Conservation (phyloP, 192 early-diverging fungal species). For the Dispira parvispora region DNA sequence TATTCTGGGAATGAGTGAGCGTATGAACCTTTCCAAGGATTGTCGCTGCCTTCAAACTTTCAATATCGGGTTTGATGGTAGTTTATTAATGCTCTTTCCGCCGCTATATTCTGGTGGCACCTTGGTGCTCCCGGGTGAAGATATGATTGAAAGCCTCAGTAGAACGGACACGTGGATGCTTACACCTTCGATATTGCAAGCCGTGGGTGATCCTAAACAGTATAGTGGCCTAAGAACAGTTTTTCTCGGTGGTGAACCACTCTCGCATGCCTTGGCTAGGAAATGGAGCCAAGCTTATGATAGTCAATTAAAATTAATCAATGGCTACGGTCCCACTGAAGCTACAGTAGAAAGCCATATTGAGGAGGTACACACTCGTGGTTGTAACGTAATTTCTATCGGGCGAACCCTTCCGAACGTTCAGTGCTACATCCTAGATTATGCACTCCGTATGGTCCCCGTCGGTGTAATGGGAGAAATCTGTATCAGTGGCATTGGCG, state of each 20-base stretch:
- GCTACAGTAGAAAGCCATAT: not conserved
- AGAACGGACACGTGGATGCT: not conserved
- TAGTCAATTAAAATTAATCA: not conserved
- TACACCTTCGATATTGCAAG: not conserved
- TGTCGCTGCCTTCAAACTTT: not conserved
- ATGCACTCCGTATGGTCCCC: not conserved
- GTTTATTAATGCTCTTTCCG: not conserved
- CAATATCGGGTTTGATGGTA: not conserved
- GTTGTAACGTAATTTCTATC: not conserved
- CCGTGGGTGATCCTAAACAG: not conserved
- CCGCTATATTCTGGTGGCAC: not conserved
- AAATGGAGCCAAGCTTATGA: not conserved
- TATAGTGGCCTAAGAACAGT: not conserved
- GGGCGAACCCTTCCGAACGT: not conserved
- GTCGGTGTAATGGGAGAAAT: not conserved
- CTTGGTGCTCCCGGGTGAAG: not conserved
- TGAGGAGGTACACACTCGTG: not conserved
- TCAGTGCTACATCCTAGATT: not conserved
- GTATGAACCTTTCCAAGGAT: not conserved
- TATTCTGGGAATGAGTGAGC: not conserved
- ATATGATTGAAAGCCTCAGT: not conserved
- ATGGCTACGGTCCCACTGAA: not conserved
- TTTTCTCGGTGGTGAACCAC: not conserved
- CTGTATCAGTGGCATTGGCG: conserved; percentile 5
- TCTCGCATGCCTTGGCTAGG: not conserved